Percentiles rank a stretch among this genome's conserved stretches.
phyloP scores from a whole-genome alignment of 2,329 filamentous ascomycete species.

The Colletotrichum sp. region DNA sequence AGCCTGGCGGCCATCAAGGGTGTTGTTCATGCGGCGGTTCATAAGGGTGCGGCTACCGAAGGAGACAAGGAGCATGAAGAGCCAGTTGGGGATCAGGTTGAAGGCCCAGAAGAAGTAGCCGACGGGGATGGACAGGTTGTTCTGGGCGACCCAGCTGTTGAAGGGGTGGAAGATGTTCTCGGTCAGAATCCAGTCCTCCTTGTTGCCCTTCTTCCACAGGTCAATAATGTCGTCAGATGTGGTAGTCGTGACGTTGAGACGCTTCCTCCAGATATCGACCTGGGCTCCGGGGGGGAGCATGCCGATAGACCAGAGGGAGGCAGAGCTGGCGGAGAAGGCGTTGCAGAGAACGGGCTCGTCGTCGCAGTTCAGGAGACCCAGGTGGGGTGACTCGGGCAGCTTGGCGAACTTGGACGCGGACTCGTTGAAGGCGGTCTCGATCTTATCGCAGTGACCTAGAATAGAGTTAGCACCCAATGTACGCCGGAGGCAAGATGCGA shows the following conservation, averaged over 20 bases:
- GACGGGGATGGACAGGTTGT: constrained; percentile 64
- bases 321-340: constrained; percentile 69
- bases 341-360: constrained; percentile 77
- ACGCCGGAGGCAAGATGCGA: constrained; percentile 12
- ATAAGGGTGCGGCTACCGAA: constrained; percentile 77
- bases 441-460: constrained; percentile 66
- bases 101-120: constrained; percentile 73
- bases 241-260: constrained; percentile 72
- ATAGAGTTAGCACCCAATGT: constrained; percentile 19
- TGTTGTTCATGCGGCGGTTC: constrained; percentile 40
- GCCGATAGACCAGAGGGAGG: constrained; percentile 70
- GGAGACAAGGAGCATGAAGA: constrained; percentile 77
- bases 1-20: background rate
- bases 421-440: constrained; percentile 71
- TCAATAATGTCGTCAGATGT: constrained; percentile 67
- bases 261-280: constrained; percentile 67
- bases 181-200: constrained; percentile 48
- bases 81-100: constrained; percentile 72
- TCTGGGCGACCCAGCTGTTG: constrained; percentile 68
- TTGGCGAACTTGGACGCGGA: constrained; percentile 67
- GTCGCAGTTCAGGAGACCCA: constrained; percentile 76
- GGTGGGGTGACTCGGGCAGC: constrained; percentile 65
- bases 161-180: constrained; percentile 80
- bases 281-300: constrained; percentile 68
- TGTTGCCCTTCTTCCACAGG: constrained; percentile 54